Conservation (phyloP, 2,329 filamentous ascomycete species). For the Aureobasidium sp. region DNA sequence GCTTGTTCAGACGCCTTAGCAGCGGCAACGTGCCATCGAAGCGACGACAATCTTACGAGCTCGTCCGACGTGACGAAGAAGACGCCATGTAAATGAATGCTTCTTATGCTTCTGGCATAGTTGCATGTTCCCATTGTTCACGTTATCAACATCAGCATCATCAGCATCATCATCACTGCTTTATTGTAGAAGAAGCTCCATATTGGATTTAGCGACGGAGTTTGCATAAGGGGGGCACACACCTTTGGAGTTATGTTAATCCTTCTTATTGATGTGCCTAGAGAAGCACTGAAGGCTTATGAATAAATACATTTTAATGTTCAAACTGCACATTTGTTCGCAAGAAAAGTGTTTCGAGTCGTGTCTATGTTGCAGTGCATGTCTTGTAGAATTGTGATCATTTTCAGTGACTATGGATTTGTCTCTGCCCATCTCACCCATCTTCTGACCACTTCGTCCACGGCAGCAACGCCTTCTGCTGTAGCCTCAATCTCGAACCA, state of each 20-base stretch:
- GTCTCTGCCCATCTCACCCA: conserved; percentile 81
- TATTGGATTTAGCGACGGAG: not conserved
- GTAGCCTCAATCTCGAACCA: conserved; percentile 89
- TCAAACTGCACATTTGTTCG: not conserved
- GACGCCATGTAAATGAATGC: not conserved
- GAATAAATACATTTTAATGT: not conserved
- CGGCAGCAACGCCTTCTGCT: conserved; percentile 58
- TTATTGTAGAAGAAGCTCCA: not conserved
- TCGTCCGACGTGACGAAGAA: conserved; percentile 14
- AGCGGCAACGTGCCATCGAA: conserved; percentile 9
- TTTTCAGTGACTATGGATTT: not conserved
- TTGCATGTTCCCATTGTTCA: not conserved
- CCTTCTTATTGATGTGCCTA: not conserved
- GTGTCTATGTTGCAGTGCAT: not conserved
- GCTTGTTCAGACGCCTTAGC: conserved; percentile 16
- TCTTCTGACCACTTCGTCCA: conserved; percentile 68
- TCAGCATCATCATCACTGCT: not conserved
- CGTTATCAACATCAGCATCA: not conserved
- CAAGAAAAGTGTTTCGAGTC: not conserved
- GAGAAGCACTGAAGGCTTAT: not conserved
- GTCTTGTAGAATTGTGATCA: not conserved
- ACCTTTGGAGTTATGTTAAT: not conserved
- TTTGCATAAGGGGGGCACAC: not conserved
- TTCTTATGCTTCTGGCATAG: not conserved
- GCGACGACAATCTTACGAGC: conserved; percentile 18